These are phyloP conservation scores for Tylopilus plumbeoviolaceoides DNA, from an alignment of 768 basidiomycete genomes.

Conservation along the genomic window DNA sequence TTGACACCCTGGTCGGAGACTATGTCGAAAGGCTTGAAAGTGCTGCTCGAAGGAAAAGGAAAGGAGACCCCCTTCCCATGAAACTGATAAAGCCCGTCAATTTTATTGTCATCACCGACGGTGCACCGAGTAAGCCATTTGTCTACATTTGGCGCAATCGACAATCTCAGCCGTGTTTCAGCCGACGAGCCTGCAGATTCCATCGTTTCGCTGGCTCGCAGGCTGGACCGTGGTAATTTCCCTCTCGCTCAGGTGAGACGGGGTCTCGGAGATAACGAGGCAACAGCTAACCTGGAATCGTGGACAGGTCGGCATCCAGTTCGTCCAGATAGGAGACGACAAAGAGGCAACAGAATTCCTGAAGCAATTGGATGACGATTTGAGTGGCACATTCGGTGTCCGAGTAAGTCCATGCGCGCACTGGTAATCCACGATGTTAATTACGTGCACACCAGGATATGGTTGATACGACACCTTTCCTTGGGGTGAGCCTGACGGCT, in stretches of 20 bases:
- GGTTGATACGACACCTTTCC: constrained; percentile 63
- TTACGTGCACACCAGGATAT: constrained; percentile 46
- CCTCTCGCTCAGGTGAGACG: constrained; percentile 48
- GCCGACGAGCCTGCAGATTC: constrained; percentile 50
- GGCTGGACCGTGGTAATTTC: constrained; percentile 49
- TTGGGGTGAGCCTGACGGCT: constrained; percentile 39
- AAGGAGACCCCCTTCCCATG: constrained; percentile 20
- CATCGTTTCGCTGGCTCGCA: constrained; percentile 43
- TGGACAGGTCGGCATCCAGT: constrained; percentile 59
- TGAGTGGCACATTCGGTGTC: constrained; percentile 39
- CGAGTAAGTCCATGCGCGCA: constrained; percentile 33
- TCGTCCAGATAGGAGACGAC: constrained; percentile 64
- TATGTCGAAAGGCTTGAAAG: constrained; percentile 35
- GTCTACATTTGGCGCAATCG: neutral
- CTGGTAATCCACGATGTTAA: neutral
- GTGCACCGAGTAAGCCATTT: constrained; percentile 46
- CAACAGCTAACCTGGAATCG: constrained; percentile 4
- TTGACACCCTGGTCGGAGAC: constrained; percentile 36
- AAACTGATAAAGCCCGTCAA: constrained; percentile 51
- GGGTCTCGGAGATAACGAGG: too few species aligned
- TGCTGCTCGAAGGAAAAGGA: constrained; percentile 25
- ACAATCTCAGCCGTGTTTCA: constrained; percentile 14
- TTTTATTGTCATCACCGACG: constrained; percentile 60
- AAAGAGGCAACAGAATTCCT: constrained; percentile 40
- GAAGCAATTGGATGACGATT: constrained; percentile 53